Base-by-base conservation (phyloP, 169 alveolate genomes). In the Hepatocystis sp. region DNA sequence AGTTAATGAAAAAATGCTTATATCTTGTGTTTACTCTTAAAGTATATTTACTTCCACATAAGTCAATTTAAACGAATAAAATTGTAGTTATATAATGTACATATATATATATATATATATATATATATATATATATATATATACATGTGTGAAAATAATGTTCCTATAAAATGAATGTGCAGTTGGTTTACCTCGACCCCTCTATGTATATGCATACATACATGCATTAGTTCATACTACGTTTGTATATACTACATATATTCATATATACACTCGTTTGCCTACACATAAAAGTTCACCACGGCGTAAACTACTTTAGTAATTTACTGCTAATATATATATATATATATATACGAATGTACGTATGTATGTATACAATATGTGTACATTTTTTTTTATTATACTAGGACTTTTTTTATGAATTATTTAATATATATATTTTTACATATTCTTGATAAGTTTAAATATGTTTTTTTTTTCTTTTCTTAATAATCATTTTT, bases 201-300 rank as follows among this genome's bases (percentile, higher is more conserved):
- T n/a, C n/a, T n/a, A n/a, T n/a, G n/a, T 30, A 30, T 39, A 52
- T 52, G 27, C 64, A 30, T 30, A 23, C 64, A 52, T 21, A 52
- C 13, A 39, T 52, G n/a, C 64, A 39, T 52, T 23, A 23, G 64
- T 39, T 52, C 42, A 52, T 0, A n/a, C 64, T 30, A 52, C 21
- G 27, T 23, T 7, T 15, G 42, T 30, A 15, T 8, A 10, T 52
- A 30, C 21, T 21, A 23, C 64, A 39, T 52, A 0, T 39, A 30
- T 52, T 30, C 13, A 30, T 30, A 11, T 39, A 52, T 19, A 15
- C 64, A 39, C 21, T 21, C 64, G 30, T 15, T 23, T 51, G 63
- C 64, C 30, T 52, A 52, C 27, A 39, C 40, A 52, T 19, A 52
- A 11, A 52, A 5, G 40, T 39, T 52, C 8, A 36, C 8, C 8